These are phyloP conservation scores for Chaetothyriales sp. DNA, from an alignment of 2,329 filamentous ascomycete species.

Conservation along the genomic window DNA sequence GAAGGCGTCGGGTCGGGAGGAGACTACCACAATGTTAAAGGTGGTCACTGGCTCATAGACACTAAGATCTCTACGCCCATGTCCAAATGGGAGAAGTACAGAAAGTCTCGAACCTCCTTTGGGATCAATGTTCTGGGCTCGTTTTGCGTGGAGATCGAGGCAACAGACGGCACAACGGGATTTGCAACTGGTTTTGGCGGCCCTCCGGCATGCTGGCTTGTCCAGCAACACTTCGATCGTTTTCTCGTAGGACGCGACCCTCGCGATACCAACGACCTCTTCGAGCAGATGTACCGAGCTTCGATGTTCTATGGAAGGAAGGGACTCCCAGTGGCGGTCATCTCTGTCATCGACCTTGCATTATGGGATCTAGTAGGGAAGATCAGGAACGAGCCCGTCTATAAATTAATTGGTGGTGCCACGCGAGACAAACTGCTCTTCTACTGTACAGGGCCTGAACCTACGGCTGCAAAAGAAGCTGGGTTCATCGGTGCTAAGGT, in stretches of 20 bases:
- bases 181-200: conserved; percentile 92
- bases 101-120: conserved; percentile 78
- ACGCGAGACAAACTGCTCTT: conserved; percentile 67
- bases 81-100: conserved; percentile 78
- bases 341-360: conserved; percentile 86
- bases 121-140: conserved; percentile 91
- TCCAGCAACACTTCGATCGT: conserved; percentile 83
- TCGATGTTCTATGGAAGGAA: conserved; percentile 97
- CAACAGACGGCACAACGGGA: conserved; percentile 78
- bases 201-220: conserved; percentile 84
- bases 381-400: conserved; percentile 81
- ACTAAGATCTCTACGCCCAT: conserved; percentile 85
- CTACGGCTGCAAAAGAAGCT: conserved; percentile 64
- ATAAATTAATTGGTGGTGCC: conserved; percentile 86
- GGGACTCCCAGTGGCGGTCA: conserved; percentile 76
- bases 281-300: conserved; percentile 90
- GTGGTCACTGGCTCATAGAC: conserved; percentile 67
- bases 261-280: conserved; percentile 78
- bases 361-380: conserved; percentile 89
- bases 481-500: conserved; percentile 89
- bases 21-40: conserved; percentile 67
- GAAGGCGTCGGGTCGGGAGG: conserved; percentile 35
- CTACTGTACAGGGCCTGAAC: conserved; percentile 87
- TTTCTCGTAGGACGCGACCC: conserved; percentile 84
- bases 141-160: conserved; percentile 81